These are phyloP conservation scores for Aegilops speltoides DNA, from an alignment of 176 grass and related monocot genomes.

Conservation along the genomic window DNA sequence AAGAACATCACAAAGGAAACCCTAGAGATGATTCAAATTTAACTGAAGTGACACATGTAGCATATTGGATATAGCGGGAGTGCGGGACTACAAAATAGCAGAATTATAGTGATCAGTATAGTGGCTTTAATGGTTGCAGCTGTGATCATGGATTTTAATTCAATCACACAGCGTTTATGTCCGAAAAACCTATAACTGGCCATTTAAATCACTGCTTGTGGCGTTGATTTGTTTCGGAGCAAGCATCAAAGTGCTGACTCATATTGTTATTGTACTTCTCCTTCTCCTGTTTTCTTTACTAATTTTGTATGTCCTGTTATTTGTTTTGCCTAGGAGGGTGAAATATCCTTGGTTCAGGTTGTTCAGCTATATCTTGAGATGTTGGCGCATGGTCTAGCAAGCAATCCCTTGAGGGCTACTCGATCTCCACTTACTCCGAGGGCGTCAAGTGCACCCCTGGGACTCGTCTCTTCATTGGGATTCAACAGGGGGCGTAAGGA, in stretches of 20 bases:
- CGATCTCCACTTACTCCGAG: constrained; percentile 26
- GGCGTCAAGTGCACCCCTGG: constrained; percentile 26
- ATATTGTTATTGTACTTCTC: not conserved
- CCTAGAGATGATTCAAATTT: not conserved
- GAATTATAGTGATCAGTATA: not conserved
- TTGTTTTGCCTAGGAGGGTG: constrained; percentile 21
- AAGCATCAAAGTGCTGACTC: not conserved
- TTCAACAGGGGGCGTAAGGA: constrained; percentile 30
- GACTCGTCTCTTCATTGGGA: constrained; percentile 48
- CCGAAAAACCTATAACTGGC: not conserved
- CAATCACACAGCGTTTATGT: not conserved
- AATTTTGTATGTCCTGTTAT: not conserved
- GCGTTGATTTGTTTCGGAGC: not conserved
- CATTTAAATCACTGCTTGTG: not conserved
- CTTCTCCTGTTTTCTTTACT: constrained; percentile 8
- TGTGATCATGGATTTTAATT: not conserved
- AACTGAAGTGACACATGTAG: not conserved
- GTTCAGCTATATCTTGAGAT: constrained; percentile 41
- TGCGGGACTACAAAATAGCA: not conserved
- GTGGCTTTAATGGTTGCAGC: not conserved
- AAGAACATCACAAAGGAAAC: not conserved
- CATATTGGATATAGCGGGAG: not conserved
- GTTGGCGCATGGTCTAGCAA: constrained; percentile 54
- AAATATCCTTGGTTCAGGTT: not conserved
- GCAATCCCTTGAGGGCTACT: constrained; percentile 43